Evolutionary conservation across 2,329 filamentous ascomycete species (phyloP).

Genomic region (Lasiodiplodia sp.): DNA sequence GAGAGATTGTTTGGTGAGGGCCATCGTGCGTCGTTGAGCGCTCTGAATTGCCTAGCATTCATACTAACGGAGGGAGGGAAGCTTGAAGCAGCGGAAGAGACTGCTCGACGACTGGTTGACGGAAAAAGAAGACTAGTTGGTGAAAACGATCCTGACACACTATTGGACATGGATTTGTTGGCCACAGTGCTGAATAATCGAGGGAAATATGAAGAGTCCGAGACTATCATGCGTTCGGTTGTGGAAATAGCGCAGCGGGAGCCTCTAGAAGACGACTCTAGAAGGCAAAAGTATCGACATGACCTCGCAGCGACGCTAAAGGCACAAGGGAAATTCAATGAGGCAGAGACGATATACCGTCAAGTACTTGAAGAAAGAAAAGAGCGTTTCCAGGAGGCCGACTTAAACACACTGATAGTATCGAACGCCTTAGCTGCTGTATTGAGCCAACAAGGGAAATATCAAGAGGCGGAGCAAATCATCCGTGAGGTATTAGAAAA

Average conservation of each 20-base stretch:
- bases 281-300: not conserved
- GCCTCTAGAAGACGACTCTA: not conserved
- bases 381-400: slow-evolving; percentile 17
- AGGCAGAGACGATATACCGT: not conserved
- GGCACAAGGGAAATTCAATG: not conserved
- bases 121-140: slow-evolving; percentile 28
- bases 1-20: not conserved
- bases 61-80: not conserved
- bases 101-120: not conserved
- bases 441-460: not conserved
- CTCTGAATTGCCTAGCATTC: not conserved
- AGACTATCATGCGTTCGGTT: not conserved
- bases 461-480: not conserved
- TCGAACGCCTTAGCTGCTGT: no score
- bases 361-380: not conserved
- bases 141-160: not conserved
- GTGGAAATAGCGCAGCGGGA: not conserved
- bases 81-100: not conserved
- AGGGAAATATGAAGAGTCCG: not conserved
- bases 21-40: not conserved
- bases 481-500: not conserved
- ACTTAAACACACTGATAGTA: no score
- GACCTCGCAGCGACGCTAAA: not conserved
- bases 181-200: not conserved
- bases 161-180: not conserved